Base-by-base conservation (phyloP, 2,329 filamentous ascomycete species). In the Torrubiellomyces zombiae region DNA sequence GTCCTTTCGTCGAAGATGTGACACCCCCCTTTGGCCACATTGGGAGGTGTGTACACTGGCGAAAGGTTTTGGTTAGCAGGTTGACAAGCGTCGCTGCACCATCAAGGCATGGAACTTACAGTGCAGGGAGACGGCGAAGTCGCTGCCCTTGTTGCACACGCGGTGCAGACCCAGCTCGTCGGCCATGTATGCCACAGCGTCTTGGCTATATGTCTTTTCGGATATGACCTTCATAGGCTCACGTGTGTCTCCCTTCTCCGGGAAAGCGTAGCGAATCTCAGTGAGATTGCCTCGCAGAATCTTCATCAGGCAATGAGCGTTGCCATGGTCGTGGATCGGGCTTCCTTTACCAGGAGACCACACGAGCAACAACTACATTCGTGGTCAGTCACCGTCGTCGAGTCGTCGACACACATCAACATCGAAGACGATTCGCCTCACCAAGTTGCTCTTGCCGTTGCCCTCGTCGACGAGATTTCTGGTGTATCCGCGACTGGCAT, bases 261-360 rank as follows among this genome's bases (percentile, higher is more conserved):
- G 83, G 54, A 78, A 83, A 25, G 65, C 63, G 50, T 81, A 93
- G 31, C 80, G 67, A 11, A 79, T 85, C 56, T 94, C 85, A 38
- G 71, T 78, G 31, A 93, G 57, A 32, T 60, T 65, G 22, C 85
- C 85, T 38, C 71, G 72, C 33, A 93, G 64, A 36, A 86, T 73
- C 59, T 76, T 92, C 81, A 93, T 93, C 38, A 93, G 59, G 51
- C 85, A 94, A 48, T 93, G 85, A 19, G 83, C 80, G 32, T 86
- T 80, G 44, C 75, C 75, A 50, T 82, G 77, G 47, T 94, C 85
- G 45, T 94, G 85, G 44, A 94, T 82, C 8, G 78, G 75, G 39
- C 77, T 86, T 18, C 68, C 68, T 52, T 81, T 81, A 25, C 78
- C 77, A 1, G 85, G 83, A 10, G 73, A 75, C 85, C 85, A 94